Evolutionary conservation across 176 grass and related monocot species (phyloP), one percentile per base, ranked within the genome.

Genomic region (Olyra latifolia): DNA sequence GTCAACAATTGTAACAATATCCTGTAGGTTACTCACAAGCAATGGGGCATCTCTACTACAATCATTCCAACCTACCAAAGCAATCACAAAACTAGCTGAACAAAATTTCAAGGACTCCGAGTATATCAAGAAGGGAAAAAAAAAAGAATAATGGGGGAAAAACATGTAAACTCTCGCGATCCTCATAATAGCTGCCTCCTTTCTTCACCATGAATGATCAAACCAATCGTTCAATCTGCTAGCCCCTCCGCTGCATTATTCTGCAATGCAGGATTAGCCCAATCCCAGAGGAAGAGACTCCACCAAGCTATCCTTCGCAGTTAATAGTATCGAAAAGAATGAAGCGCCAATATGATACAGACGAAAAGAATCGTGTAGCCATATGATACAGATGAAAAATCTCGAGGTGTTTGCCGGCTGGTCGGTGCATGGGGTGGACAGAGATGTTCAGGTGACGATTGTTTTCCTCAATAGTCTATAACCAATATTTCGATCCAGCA

Each of bases 361-460:
- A 90, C 74, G 83, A 86, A 86, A 88, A 90, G 78, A 90, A 90
- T 86, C 46, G 72, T 90, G 66, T 74, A 68, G 57, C 78, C 78
- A 72, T 90, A 90, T 86, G 78, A 86, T 90, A 90, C 88, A 90
- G 88, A 82, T 62, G 72, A 53, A 72, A 74, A 86, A 28, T 86
- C 74, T 41, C 54, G 17, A 82, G 41, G 58, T 72, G 66, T 82
- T 77, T 82, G 83, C 60, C 77, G n/a, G 78, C 20, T 57, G 7
- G 17, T 77, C 32, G 23, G 68, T 66, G 72, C 66, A 82, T 40
- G 72, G 82, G 73, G 39, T 28, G 60, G 65, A 77, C 87, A 76
- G 83, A 40, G 41, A 38, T 73, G 42, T 82, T 49, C 23, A 76
- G 68, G 61, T 77, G 65, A 69, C 19, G 73, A 72, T 77, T 86